Evolutionary conservation across 768 basidiomycete species (phyloP), one percentile per base, ranked within the genome.

Genomic region (Suillus cothurnatus): DNA sequence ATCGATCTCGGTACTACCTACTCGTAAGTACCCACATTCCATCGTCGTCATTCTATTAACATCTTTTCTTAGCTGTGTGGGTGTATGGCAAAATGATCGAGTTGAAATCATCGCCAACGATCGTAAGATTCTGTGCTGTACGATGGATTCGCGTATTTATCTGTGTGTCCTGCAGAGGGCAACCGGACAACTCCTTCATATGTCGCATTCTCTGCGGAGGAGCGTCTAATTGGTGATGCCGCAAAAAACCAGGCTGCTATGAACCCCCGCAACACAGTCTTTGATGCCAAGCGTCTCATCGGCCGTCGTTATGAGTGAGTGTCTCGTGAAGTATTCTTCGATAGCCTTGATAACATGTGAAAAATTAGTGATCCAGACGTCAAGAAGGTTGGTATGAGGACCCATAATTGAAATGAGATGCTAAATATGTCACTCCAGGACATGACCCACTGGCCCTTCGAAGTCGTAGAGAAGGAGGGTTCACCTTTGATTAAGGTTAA

Each of bases 31-130:
- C 61, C 23, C 19, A 15, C 50, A 21, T 39, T 38, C 52, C 64
- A 49, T 70, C 31, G 36, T 66, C 55, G 32, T 39, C 32, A 72
- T 71, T 62, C 68, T 66, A 62, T 67, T 69, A 36, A 62, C 59
- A 36, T n/a, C 38, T 28, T 62, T 63, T 71, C 61, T 73, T 43
- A 97, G 95, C 57, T 99, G 96, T 79, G 97, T 98, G 72, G 97
- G 95, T 84, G 95, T 99, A 75, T 98, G 96, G 96, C 94, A 97
- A 87, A 95, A 97, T 81, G 97, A 99, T 87, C 95, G 97, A 74
- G 96, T 99, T 74, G 96, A 99, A 81, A 98, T 98, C 84, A 98
- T 98, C 78, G 91, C 94, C 83, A 95, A 95, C 74, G 94, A 95
- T 86, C 94, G 92, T 94, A 71, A 80, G 92, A 61, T 17, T 43